Conservation (phyloP, 768 basidiomycete genomes). For the Boletus sp. region DNA sequence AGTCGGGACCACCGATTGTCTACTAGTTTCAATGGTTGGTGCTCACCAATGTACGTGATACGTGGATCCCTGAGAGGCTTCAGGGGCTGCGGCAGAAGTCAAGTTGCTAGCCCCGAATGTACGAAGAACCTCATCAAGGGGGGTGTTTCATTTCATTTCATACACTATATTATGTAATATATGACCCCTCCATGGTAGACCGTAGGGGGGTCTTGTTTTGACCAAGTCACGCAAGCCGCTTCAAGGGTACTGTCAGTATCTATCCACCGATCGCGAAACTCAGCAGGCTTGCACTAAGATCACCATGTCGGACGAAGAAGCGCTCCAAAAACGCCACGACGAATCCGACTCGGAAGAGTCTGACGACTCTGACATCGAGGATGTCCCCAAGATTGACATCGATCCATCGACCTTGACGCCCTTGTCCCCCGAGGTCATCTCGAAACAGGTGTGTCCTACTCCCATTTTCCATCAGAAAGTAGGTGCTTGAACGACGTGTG, state of each 20-base stretch:
- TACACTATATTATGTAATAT: slow-evolving; percentile 19
- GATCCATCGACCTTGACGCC: slow-evolving; percentile 83
- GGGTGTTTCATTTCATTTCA: neutral
- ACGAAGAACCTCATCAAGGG: neutral
- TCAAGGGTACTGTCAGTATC: neutral
- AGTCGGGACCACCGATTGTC: too few relatives aligned
- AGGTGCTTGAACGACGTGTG: slow-evolving; percentile 2
- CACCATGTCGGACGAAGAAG: slow-evolving; percentile 69
- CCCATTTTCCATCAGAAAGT: neutral
- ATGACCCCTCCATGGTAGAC: slow-evolving; percentile 1
- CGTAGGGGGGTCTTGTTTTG: slow-evolving; percentile 10
- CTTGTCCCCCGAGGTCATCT: slow-evolving; percentile 86
- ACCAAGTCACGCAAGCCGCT: slow-evolving; percentile 9
- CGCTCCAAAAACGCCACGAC: slow-evolving; percentile 57
- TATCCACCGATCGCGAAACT: slow-evolving; percentile 14
- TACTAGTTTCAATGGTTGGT: too few relatives aligned
- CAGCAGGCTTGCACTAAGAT: neutral
- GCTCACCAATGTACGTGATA: too few relatives aligned
- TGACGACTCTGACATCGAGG: slow-evolving; percentile 51
- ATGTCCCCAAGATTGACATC: slow-evolving; percentile 66
- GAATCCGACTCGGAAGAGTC: slow-evolving; percentile 75
- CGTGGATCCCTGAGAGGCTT: too few relatives aligned
- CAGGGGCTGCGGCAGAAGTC: slow-evolving; percentile 11
- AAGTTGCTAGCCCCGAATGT: neutral
- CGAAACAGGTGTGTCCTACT: slow-evolving; percentile 71